Evolutionary conservation across 352 stramenopile genomes (phyloP), one percentile per base, ranked within the genome.

Genomic region (Pythium dissotocum): DNA sequence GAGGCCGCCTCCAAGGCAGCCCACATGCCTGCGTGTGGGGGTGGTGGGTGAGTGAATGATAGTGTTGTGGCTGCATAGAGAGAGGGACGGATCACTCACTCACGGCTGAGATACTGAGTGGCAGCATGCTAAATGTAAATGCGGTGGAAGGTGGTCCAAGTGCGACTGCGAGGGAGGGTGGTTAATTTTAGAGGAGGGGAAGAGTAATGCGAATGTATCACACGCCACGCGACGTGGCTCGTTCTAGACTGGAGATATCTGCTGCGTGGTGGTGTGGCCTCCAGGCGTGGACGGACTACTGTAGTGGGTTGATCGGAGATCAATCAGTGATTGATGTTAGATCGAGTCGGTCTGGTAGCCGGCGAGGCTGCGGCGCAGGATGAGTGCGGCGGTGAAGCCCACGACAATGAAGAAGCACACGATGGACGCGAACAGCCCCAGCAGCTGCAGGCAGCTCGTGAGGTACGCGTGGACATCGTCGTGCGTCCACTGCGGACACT

Each of bases 321-420:
- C 36, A 14, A 4, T 12, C 7, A 44, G 36, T 10, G 36, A 12
- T 16, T 58, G 8, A 9, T 35, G 42, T 75, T 81, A 95, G 62
- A 95, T 91, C 7, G 88, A 95, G 48, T 95, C 88, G 44, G 85
- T 93, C 70, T 93, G 86, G 58, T 95, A 95, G 4, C 85, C 85
- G 38, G 82, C 84, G 42, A 95, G 76, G 44, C 84, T 93, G 61
- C 77, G 71, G 36, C 88, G 80, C 49, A 95, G 65, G 46, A 95
- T 80, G n/a, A 93, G 65, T 18, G 88, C 84, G 3, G 75, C 83
- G 18, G 62, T 72, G 58, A 88, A 88, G 55, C 83, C 88, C 46
- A 93, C 80, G 73, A 88, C 62, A 60, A 95, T 87, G 69, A 91
- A 94, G 56, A 94, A 78, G 52, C 76, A 87, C 26, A 90, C 79